These are phyloP conservation scores for Raffaelea deltoideospora DNA, from an alignment of 2,329 filamentous ascomycete species.

Conservation along the genomic window DNA sequence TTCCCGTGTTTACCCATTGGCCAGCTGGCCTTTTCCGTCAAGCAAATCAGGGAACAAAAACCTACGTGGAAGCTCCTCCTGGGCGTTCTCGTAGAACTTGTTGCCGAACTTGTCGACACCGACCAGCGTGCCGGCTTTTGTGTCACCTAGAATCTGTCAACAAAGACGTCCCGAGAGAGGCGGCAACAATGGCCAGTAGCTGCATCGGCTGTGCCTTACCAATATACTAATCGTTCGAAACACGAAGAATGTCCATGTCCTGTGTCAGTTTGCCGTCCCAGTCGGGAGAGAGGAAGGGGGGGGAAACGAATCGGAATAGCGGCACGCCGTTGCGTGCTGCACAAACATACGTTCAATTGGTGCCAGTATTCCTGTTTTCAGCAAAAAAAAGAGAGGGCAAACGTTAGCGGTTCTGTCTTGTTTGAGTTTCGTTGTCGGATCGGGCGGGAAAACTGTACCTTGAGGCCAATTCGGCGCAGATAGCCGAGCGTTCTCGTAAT, in stretches of 20 bases:
- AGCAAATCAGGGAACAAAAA: background rate
- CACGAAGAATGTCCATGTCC: too few relatives aligned
- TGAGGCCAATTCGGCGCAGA: constrained; percentile 73
- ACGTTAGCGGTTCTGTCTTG: constrained; percentile 20
- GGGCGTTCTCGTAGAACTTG: constrained; percentile 92
- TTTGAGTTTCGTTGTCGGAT: background rate
- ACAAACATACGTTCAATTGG: constrained; percentile 86
- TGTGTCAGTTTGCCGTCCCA: too few relatives aligned
- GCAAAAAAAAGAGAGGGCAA: constrained; percentile 6
- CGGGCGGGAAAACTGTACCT: constrained; percentile 37
- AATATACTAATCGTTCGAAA: too few relatives aligned
- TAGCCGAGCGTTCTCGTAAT: constrained; percentile 75
- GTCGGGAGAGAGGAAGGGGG: too few relatives aligned
- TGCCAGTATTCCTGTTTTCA: constrained; percentile 75
- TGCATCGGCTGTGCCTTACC: too few relatives aligned
- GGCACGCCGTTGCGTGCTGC: too few relatives aligned
- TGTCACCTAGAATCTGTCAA: constrained; percentile 54
- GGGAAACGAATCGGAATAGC: too few relatives aligned
- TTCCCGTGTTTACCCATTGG: background rate
- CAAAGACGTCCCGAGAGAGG: too few relatives aligned
- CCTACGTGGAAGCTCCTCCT: constrained; percentile 85
- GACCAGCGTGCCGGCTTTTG: constrained; percentile 79
- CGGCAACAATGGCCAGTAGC: too few relatives aligned
- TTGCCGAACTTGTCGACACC: constrained; percentile 85
- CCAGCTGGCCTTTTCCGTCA: too few relatives aligned